Evolutionary conservation across 768 basidiomycete species (phyloP).

Genomic region (Dictyophora rubrovolvata): DNA sequence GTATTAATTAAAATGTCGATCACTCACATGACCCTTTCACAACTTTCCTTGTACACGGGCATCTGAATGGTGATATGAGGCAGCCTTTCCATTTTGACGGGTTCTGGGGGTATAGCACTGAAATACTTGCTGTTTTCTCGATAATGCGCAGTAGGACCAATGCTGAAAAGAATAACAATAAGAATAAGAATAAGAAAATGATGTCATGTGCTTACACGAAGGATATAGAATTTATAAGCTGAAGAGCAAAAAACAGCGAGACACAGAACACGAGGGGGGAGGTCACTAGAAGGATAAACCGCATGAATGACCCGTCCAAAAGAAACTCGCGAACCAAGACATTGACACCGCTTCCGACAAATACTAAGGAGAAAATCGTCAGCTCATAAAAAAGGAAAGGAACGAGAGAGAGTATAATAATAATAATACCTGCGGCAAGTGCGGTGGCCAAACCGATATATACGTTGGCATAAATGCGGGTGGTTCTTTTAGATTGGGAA

Average conservation of each 20-base stretch:
- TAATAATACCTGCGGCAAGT: conserved; percentile 19
- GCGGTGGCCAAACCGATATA: conserved; percentile 28
- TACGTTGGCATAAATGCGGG: conserved; percentile 26
- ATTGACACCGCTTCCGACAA: conserved; percentile 55
- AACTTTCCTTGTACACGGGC: conserved; percentile 48
- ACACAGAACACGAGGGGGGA: conserved; percentile 36
- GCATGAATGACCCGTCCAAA: conserved; percentile 34
- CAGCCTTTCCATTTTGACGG: conserved; percentile 32
- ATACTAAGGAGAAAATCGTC: conserved; percentile 31
- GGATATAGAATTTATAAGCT: conserved; percentile 21
- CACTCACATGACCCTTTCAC: conserved; percentile 41
- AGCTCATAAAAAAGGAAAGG: not conserved
- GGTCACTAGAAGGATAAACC: conserved; percentile 33
- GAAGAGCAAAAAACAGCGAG: conserved; percentile 36
- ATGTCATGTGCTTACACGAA: conserved; percentile 20
- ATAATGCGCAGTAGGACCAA: conserved; percentile 46
- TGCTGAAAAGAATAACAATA: conserved; percentile 17
- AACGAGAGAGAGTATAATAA: not conserved
- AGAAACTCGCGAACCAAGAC: conserved; percentile 45
- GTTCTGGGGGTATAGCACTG: conserved; percentile 36
- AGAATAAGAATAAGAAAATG: not conserved
- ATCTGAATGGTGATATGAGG: conserved; percentile 46
- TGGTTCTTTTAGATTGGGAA: conserved; percentile 14
- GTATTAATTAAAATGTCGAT: not conserved
- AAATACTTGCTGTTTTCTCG: conserved; percentile 44